Conservation (phyloP, 306 rosid species). For the Castanea sativa region DNA sequence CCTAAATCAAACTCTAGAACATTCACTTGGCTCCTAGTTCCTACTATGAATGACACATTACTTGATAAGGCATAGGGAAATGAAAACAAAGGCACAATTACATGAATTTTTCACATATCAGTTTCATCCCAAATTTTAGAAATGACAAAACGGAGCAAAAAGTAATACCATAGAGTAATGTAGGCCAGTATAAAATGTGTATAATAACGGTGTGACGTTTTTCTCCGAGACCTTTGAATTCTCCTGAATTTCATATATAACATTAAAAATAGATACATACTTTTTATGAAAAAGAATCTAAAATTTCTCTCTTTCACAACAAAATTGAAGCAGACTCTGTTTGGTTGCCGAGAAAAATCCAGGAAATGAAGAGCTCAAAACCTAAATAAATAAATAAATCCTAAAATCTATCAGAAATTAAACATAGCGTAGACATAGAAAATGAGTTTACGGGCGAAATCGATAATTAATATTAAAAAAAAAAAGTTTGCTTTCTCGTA, state of each 20-base stretch:
- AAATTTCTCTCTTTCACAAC: neutral
- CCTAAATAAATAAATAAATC: neutral
- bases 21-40: too few relatives aligned
- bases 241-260: slow-evolving; percentile 47
- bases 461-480: too few relatives aligned
- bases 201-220: slow-evolving; percentile 51
- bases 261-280: neutral
- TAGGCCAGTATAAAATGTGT: slow-evolving; percentile 77
- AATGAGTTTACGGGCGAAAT: too few relatives aligned
- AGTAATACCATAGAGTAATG: slow-evolving; percentile 85
- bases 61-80: too few relatives aligned
- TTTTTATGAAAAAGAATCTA: neutral
- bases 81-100: too few relatives aligned
- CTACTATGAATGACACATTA: too few relatives aligned
- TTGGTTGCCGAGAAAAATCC: neutral
- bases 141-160: neutral
- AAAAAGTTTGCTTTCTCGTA: neutral
- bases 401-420: too few relatives aligned
- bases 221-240: slow-evolving; percentile 49
- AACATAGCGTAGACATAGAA: too few relatives aligned
- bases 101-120: too few relatives aligned
- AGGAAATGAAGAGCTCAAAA: neutral
- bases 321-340: neutral
- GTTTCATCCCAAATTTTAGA: too few relatives aligned
- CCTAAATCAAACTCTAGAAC: too few relatives aligned